Evolutionary conservation across 768 basidiomycete genomes (phyloP).

Genomic region (Suillus decipiens): DNA sequence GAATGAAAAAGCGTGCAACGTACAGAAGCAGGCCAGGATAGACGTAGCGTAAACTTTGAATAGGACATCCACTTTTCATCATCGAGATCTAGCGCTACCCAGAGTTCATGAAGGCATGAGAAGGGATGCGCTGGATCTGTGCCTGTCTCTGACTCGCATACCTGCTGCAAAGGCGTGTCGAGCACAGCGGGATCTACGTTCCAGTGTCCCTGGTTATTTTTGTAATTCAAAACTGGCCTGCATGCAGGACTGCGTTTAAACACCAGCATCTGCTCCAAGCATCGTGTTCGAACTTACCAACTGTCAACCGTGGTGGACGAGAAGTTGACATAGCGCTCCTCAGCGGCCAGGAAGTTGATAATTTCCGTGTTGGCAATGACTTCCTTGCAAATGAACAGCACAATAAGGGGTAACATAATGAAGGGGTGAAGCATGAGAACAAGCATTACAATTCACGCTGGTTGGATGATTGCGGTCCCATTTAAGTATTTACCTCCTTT

Average conservation of each 20-base stretch:
- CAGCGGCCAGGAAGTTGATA: conserved; percentile 49
- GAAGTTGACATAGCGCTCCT: conserved; percentile 20
- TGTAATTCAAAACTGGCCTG: conserved; percentile 44
- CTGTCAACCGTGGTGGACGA: conserved; percentile 28
- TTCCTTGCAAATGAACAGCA: conserved; percentile 25
- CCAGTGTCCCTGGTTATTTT: conserved; percentile 37
- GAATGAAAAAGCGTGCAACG: conserved; percentile 26
- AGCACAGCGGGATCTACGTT: conserved; percentile 44
- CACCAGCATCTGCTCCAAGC: conserved; percentile 12
- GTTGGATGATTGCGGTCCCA: conserved; percentile 3
- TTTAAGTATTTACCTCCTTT: conserved; percentile 5
- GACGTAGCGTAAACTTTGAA: conserved; percentile 49
- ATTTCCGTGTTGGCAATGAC: conserved; percentile 65
- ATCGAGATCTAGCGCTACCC: conserved; percentile 50
- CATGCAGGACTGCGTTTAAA: conserved; percentile 4
- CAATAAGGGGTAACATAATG: conserved; percentile 12
- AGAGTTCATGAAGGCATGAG: conserved; percentile 45
- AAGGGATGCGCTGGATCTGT: conserved; percentile 13
- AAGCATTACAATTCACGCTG: not conserved
- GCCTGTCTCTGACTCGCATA: conserved; percentile 34
- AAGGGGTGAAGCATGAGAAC: conserved; percentile 5
- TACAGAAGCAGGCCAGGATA: conserved; percentile 61
- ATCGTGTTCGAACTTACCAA: conserved; percentile 23
- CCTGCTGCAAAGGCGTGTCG: conserved; percentile 36
- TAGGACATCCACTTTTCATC: conserved; percentile 40